Conservation (phyloP, 2,329 filamentous ascomycete species). For the Diplodia sapinea region DNA sequence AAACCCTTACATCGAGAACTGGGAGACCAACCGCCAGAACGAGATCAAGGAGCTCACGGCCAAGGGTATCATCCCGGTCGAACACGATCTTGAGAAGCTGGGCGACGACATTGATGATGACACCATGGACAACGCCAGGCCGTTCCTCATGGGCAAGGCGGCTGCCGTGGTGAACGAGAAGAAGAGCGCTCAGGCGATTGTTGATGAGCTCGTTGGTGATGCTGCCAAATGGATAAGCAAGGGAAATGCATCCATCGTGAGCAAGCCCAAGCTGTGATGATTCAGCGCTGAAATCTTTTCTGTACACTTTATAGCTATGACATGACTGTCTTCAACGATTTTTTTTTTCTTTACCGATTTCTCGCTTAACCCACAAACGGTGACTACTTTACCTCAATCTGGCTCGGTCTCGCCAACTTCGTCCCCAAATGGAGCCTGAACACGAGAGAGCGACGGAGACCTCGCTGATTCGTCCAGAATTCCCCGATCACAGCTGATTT, state of each 20-base stretch:
- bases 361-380: not conserved
- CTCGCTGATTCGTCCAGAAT: not conserved
- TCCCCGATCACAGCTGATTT: not conserved
- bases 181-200: slow-evolving; percentile 87
- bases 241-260: slow-evolving; percentile 66
- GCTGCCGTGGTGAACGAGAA: slow-evolving; percentile 92
- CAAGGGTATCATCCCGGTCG: slow-evolving; percentile 91
- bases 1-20: slow-evolving; percentile 93
- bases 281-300: not conserved
- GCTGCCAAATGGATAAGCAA: slow-evolving; percentile 73
- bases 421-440: not conserved
- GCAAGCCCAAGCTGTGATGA: slow-evolving; percentile 45
- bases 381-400: not conserved
- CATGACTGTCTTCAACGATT: not conserved
- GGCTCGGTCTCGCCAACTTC: not conserved
- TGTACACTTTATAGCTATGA: slow-evolving; percentile 4
- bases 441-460: not conserved
- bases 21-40: slow-evolving; percentile 86
- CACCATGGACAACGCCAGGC: slow-evolving; percentile 86
- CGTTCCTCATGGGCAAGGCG: slow-evolving; percentile 96
- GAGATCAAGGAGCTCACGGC: slow-evolving; percentile 92
- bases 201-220: slow-evolving; percentile 90
- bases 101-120: slow-evolving; percentile 73
- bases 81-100: slow-evolving; percentile 89
- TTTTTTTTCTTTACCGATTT: not conserved